Conservation (phyloP, 2,329 filamentous ascomycete species). For the Annulohypoxylon truncatum region DNA sequence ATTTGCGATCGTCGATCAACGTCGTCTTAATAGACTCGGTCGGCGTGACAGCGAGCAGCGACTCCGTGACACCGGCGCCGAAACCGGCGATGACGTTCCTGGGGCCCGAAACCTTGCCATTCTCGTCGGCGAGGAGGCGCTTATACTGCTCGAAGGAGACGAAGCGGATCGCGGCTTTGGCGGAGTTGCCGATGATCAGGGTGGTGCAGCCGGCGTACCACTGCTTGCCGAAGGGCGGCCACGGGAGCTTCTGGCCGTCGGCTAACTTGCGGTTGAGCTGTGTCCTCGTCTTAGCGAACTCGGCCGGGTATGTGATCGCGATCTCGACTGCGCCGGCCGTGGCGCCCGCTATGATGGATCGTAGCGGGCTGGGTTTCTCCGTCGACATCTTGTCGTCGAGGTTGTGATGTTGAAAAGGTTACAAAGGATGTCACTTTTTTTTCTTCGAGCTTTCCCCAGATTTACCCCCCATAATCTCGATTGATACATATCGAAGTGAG, state of each 20-base stretch:
- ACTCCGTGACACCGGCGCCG: constrained; percentile 94
- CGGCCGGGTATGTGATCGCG: constrained; percentile 83
- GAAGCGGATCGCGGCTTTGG: constrained; percentile 96
- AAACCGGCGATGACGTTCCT: constrained; percentile 94
- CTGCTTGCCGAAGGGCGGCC: constrained; percentile 91
- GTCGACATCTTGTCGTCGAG: constrained; percentile 44
- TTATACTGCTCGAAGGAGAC: constrained; percentile 98
- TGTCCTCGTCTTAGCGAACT: constrained; percentile 93
- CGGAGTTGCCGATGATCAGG: constrained; percentile 93
- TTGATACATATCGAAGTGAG: constrained; percentile 16
- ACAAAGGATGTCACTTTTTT: constrained; percentile 4
- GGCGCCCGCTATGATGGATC: constrained; percentile 91
- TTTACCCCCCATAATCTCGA: constrained; percentile 28
- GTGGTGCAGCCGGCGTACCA: constrained; percentile 99
- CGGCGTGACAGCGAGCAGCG: constrained; percentile 90
- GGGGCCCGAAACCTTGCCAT: constrained; percentile 90
- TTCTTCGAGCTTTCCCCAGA: constrained; percentile 29
- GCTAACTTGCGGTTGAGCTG: constrained; percentile 90
- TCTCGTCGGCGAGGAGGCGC: constrained; percentile 79
- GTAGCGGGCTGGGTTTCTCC: constrained; percentile 78
- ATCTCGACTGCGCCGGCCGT: constrained; percentile 97
- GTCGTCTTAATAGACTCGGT: constrained; percentile 99
- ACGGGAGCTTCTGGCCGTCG: constrained; percentile 87
- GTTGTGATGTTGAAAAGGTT: constrained; percentile 6
- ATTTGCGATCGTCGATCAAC: constrained; percentile 96